These are phyloP conservation scores for Alternaria dauci DNA, from an alignment of 2,329 filamentous ascomycete species.

Conservation along the genomic window DNA sequence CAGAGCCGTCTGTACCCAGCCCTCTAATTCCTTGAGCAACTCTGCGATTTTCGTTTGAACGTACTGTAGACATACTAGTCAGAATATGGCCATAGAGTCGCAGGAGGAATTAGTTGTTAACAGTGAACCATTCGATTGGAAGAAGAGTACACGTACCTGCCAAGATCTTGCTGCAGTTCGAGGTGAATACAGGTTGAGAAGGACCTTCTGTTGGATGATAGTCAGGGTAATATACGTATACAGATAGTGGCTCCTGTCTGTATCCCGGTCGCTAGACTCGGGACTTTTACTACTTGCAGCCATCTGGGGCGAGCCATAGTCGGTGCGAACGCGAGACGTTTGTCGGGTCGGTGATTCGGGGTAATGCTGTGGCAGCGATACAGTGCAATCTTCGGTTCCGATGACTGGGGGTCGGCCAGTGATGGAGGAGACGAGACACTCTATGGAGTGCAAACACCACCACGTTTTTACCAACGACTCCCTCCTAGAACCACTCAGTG, in stretches of 20 bases:
- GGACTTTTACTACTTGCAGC: background rate
- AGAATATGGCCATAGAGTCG: slow-evolving; percentile 1
- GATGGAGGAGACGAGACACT: slow-evolving; percentile 49
- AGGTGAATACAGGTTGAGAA: slow-evolving; percentile 49
- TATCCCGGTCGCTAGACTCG: background rate
- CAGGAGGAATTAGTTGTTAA: background rate
- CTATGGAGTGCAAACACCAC: slow-evolving; percentile 52
- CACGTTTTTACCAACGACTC: slow-evolving; percentile 50
- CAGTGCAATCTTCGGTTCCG: slow-evolving; percentile 43
- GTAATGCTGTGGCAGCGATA: slow-evolving; percentile 32
- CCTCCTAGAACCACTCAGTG: slow-evolving; percentile 29
- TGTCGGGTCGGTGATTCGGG: background rate
- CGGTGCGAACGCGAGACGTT: slow-evolving; percentile 7
- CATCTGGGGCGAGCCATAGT: slow-evolving; percentile 6
- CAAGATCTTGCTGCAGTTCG: slow-evolving; percentile 45
- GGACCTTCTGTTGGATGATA: slow-evolving; percentile 43
- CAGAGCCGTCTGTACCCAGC: slow-evolving; percentile 41
- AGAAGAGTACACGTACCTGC: slow-evolving; percentile 31
- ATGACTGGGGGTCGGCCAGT: slow-evolving; percentile 52
- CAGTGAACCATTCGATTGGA: background rate
- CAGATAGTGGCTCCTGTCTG: slow-evolving; percentile 14
- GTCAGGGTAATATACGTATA: slow-evolving; percentile 34
- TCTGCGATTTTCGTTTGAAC: slow-evolving; percentile 44
- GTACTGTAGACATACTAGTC: slow-evolving; percentile 13
- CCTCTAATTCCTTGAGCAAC: slow-evolving; percentile 42